Evolutionary conservation across 2,329 filamentous ascomycete species (phyloP), one percentile per base, ranked within the genome.

Genomic region (Fusarium ambrosium): DNA sequence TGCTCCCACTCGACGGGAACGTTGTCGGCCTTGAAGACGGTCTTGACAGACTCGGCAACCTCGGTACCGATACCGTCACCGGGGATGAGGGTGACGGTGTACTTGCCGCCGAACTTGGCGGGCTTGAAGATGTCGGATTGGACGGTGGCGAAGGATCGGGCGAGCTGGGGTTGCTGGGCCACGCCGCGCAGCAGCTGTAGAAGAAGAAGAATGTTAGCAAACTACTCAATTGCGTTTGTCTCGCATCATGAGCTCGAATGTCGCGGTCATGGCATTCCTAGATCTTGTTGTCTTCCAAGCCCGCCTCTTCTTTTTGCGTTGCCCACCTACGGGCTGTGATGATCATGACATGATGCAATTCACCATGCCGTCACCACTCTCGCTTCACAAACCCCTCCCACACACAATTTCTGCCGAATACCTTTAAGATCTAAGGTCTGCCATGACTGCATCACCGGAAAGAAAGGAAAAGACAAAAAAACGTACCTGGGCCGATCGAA

Each of bases 1-100:
- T 98, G 95, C 87, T 99, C 97, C 96, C 97, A 98, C 87, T 98
- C 95, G 81, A 99, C 92, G 82, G 97, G 97, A 64, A 98, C 96
- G 84, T 98, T 98, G 89, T 98, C 96, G 84, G 96, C 95, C 92
- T 98, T 98, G 93, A 98, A 98, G 86, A 99, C 93, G 79, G 96
- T 97, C 92, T 98, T 98, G 85, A 99, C 96, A 75, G 95, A 97
- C 88, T 98, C 95, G 81, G 96, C 95, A 73, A 98, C 95, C 88
- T 99, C 97, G 85, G 95, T 94, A 85, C 97, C 97, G 84, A 99
- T 98, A 89, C 97, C 97, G 82, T 99, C 97, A 91, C 96, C 97
- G 85, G 97, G 97, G 84, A 99, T 98, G 82, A 99, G 90, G 76
- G 96, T 98, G 80, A 98, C 96, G 41, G 97, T 99, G 91, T 98